These are phyloP conservation scores for Xylaria sp. DNA, from an alignment of 2,329 filamentous ascomycete genomes.

Conservation along the genomic window DNA sequence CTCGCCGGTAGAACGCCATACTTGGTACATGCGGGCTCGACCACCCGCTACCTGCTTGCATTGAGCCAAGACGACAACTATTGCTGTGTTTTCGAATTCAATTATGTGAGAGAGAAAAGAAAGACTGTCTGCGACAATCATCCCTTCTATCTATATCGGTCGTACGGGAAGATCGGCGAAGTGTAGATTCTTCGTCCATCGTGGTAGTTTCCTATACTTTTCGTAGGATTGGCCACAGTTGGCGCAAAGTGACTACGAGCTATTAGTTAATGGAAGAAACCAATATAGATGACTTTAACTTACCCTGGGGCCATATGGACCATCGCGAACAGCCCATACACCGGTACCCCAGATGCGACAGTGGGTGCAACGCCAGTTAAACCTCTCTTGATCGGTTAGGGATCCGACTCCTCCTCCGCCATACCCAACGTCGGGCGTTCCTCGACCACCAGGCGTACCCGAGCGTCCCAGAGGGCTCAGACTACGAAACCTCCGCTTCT, in stretches of 20 bases:
- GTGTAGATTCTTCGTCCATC: constrained; percentile 79
- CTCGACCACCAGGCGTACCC: constrained; percentile 74
- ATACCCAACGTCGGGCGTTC: constrained; percentile 83
- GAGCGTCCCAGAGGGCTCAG: constrained; percentile 80
- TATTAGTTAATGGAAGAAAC: constrained; percentile 29
- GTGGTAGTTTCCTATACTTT: constrained; percentile 83
- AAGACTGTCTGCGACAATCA: not conserved
- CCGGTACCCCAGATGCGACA: constrained; percentile 88
- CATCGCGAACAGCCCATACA: constrained; percentile 95
- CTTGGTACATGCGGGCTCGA: constrained; percentile 26
- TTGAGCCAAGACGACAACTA: not conserved
- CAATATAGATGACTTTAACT: constrained; percentile 50
- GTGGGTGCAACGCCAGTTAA: constrained; percentile 87
- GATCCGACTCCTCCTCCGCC: constrained; percentile 74
- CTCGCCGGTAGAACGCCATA: constrained; percentile 25
- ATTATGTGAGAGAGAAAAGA: not conserved
- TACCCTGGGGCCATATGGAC: constrained; percentile 84
- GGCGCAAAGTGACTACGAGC: constrained; percentile 80
- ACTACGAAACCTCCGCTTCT: constrained; percentile 91
- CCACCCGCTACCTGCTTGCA: constrained; percentile 2
- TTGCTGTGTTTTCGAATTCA: not conserved
- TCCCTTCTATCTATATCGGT: constrained; percentile 26
- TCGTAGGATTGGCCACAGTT: constrained; percentile 93
- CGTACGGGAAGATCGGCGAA: constrained; percentile 33
- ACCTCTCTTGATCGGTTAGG: constrained; percentile 80